These are phyloP conservation scores for Begonia masoniana DNA, from an alignment of 306 rosid species.

Conservation along the genomic window DNA sequence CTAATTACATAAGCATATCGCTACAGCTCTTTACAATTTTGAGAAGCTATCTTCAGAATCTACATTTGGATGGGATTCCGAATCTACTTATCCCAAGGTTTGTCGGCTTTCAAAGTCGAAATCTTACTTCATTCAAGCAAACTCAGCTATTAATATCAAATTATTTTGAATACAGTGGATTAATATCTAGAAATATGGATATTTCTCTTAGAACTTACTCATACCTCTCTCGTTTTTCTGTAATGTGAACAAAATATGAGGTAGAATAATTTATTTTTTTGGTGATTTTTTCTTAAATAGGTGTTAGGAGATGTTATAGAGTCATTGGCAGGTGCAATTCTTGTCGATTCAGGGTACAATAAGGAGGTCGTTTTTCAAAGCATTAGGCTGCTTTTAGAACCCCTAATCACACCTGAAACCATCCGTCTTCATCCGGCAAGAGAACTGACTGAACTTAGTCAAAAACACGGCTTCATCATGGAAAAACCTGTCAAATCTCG, in stretches of 20 bases:
- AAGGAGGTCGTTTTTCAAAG: conserved; percentile 41
- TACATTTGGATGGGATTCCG: conserved; percentile 67
- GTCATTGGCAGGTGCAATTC: conserved; percentile 75
- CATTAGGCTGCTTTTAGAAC: conserved; percentile 56
- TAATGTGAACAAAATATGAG: too few species aligned
- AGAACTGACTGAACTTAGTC: conserved; percentile 40
- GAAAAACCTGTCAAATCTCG: conserved; percentile 2
- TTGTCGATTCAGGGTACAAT: conserved; percentile 49
- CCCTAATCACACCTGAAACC: conserved; percentile 55
- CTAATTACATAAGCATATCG: conserved; percentile 50
- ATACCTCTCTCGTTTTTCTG: too few species aligned
- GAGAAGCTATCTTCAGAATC: conserved; percentile 14
- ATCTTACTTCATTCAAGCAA: too few species aligned
- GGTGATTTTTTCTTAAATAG: conserved; percentile 11
- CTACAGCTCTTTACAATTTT: conserved; percentile 14
- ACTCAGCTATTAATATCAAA: too few species aligned
- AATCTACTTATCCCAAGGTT: conserved; percentile 65
- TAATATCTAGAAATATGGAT: too few species aligned
- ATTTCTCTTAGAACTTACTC: too few species aligned
- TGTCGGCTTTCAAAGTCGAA: conserved; percentile 7
- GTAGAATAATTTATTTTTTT: too few species aligned
- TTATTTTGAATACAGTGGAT: too few species aligned
- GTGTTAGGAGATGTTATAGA: conserved; percentile 76
- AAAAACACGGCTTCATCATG: conserved; percentile 13
- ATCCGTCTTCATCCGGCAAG: conserved; percentile 30